Evolutionary conservation across 768 basidiomycete genomes (phyloP), one percentile per base, ranked within the genome.

Genomic region (Suillus occidentalis): DNA sequence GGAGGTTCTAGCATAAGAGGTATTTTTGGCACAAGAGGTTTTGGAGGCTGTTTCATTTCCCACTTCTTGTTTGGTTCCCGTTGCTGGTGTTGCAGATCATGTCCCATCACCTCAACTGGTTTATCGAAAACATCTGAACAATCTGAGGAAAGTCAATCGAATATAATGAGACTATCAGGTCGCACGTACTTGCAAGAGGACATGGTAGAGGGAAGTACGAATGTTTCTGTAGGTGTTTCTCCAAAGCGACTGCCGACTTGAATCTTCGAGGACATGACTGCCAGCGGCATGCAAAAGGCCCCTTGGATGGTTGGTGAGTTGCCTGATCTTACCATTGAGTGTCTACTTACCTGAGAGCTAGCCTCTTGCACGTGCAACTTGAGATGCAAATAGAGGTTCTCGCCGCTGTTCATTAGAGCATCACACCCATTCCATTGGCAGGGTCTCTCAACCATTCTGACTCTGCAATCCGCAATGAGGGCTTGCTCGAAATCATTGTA

Each of bases 361-460:
- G 67, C 67, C 58, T 79, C 78, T 18, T 68, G 53, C 16, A 72
- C 77, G 71, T 83, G 82, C 28, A 68, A 63, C 57, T 74, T 74
- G 40, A 88, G 72, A 78, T 92, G 90, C 22, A 74, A 70, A 43
- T 82, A 70, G 60, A 91, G 72, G 52, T 76, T 80, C 50, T 81
- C 77, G 7, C 78, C 75, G 53, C 86, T 87, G 70, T 87, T 89
- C 67, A 90, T 69, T 16, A 85, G 68, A 49, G 78, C 79, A 64
- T 78, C 79, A 73, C 90, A 92, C 34, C 79, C 78, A 63, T 73
- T 75, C 90, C 90, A 92, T 72, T 78, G 80, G 75, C 90, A 92
- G 13, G 73, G 76, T 52, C 78, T 72, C 66, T 80, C 78, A 61
- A 77, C 78, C 61, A 89, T 66, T 65, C 85, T 79, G 9, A 80